Base-by-base conservation (phyloP, 192 early-diverging fungal genomes). In the Coemansia sp. region DNA sequence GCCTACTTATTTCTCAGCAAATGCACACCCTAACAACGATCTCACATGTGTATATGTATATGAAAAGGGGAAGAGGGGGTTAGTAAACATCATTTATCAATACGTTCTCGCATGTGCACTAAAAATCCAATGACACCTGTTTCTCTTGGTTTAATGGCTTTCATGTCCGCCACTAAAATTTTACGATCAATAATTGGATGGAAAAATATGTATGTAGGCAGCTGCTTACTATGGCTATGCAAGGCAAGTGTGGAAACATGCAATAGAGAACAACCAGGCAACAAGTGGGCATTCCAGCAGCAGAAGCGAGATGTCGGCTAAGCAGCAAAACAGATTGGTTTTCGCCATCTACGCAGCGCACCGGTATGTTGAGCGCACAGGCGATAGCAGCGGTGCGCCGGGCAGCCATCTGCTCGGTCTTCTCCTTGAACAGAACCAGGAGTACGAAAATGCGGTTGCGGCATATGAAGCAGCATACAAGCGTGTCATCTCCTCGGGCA, bases 141-240 rank as follows among this genome's bases (percentile, higher is more conserved):
- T 23, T 26, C 25, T 26, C 48, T 51, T 16, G 48, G 7, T 26
- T 51, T 25, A 3, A 12, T 51, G 25, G 23, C 7, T 2, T 26
- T 26, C 25, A 35, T 37, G 18, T 12, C 31, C 10, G 57, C 57
- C 37, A 37, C 57, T 23, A 37, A 37, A 39, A n/a, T 13, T n/a
- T 20, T 13, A 40, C 40, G 35, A 15, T 33, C 33, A 23, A 59
- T 37, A 25, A 34, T 40, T 23, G 16, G 23, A 7, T 46, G 21
- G 13, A 15, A 21, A 20, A 21, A 13, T 8, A 37, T 42, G 3
- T 23, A 43, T 42, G 3, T 69, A 88, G 69, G 62, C 87, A 29
- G 83, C 87, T 43, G 89, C 85, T 2, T 84, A 91, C 68, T 91
- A 87, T 74, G 86, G 85, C 7, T 93, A 79, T 57, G 87, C 88